Base-by-base conservation (phyloP, 2,329 filamentous ascomycete species). In the Talaromyces rugulosus region DNA sequence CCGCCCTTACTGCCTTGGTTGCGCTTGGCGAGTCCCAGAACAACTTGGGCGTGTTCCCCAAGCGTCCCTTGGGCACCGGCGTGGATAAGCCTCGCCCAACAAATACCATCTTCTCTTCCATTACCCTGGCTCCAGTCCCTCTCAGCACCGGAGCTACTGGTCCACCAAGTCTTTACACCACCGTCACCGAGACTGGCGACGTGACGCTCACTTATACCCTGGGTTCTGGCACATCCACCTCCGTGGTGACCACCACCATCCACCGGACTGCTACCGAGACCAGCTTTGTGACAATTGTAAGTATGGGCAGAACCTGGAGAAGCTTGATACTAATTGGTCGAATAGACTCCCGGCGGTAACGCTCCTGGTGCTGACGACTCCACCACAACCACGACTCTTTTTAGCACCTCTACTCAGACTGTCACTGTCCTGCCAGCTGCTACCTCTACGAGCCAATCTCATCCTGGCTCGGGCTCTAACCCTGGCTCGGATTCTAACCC, bases 131-230 rank as follows among this genome's bases (percentile, higher is more conserved):
- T 36, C 55, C 66, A 31, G 59, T 57, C 31, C 58, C 61, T 52
- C 63, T 69, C 40, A 65, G 65, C 60, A 71, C 71, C 42, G 67
- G 65, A n/a, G 62, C 58, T 53, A 63, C 66, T 3, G 59, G 58
- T 56, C 56, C 62, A 23, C 51, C 47, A 14, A 33, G 54, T n/a
- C 54, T 62, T 34, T 58, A 64, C 36, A 60, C 47, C 28, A 53
- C 61, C 34, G 52, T 58, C n/a, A 51, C 59, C n/a, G 50, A 47
- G 4, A 50, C 60, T 27, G 27, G 61, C 33, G 71, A 71, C 61
- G 51, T 75, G 62, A 74, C 71, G 34, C 44, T 78, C 50, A 77
- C 76, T 55, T 78, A 78, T 71, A 78, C 76, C n/a, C 58, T 75
- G 34, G 74, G 73, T 40, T 65, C 72, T 52, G 75, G 75, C 47